Base-by-base conservation (phyloP, 805 yeast genomes). In the Millerozyma acaciae region DNA sequence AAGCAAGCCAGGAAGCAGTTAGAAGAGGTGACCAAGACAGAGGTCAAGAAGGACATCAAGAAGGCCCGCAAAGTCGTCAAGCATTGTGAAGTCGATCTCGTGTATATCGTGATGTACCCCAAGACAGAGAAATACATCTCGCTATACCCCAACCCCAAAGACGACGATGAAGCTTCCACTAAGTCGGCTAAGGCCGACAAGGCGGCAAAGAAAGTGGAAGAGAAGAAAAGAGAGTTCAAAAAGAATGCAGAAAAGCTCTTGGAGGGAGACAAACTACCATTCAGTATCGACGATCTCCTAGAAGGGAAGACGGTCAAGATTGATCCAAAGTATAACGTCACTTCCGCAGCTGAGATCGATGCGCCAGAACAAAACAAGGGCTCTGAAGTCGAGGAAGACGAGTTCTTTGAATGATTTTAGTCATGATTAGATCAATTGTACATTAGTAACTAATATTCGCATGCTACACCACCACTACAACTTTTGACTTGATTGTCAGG, bases 91-190 rank as follows among this genome's bases (percentile, higher is more conserved):
- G 60, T 79, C 6, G 95, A 88, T 47, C 60, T 82, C 17, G 84
- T 84, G 20, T 89, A 89, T 53, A 77, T 80, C 8, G 70, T 79
- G 12, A 71, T 81, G 51, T 89, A 78, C 65, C 96, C 97, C 21
- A 77, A 74, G 49, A 73, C 79, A 32, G 79, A 76, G 48, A 88
- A 86, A 59, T 89, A 89, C 55, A 74, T 85, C 21, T 75, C 96
- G 0, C 58, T 89, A 38, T 89, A 78, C 55, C 88, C 93, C 13
- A 57, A 57, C 21, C 52, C 52, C 3, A 47, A 52, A 14, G 55
- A 44, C 16, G 55, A 55, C 14, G 60, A 54, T 16, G 45, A 44
- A 8, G 28, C 18, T 15, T 44, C 43, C 13, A 16, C 37, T 15
- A 41, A 43, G 6, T 57, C 59, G 26, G 60, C 57, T n/a, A 55